Conservation (phyloP, 176 grass and related monocot species). For the Bothriochloa decipiens region DNA sequence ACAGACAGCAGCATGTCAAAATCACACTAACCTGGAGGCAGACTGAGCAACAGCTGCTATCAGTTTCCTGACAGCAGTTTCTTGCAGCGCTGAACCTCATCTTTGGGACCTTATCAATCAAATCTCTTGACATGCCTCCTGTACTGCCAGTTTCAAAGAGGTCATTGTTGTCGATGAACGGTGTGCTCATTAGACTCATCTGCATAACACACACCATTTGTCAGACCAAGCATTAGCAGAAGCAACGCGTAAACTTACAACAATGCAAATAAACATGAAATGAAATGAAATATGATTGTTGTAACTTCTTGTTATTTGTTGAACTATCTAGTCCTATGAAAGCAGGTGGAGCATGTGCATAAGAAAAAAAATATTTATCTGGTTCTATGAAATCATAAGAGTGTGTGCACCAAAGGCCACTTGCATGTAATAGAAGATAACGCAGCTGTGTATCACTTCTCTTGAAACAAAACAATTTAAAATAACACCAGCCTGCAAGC, state of each 20-base stretch:
- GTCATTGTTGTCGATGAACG: constrained; percentile 69
- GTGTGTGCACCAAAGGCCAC: not conserved
- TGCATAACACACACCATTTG: constrained; percentile 40
- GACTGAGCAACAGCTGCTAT: constrained; percentile 69
- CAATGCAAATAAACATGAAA: not conserved
- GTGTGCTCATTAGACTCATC: constrained; percentile 68
- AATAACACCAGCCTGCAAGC: not conserved
- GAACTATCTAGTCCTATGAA: constrained; percentile 27
- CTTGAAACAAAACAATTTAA: not conserved
- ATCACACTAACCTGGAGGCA: constrained; percentile 80
- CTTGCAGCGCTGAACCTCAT: constrained; percentile 45
- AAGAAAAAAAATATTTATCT: not conserved
- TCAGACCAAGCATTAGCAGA: constrained; percentile 31
- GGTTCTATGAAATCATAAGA: not conserved
- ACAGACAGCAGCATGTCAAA: not conserved
- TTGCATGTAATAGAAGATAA: constrained; percentile 19
- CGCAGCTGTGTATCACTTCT: constrained; percentile 13
- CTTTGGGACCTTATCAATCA: constrained; percentile 62
- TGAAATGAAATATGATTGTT: constrained; percentile 7
- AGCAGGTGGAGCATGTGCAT: constrained; percentile 18
- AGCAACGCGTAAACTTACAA: constrained; percentile 19
- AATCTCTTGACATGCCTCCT: constrained; percentile 56
- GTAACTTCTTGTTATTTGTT: not conserved
- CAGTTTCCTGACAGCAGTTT: constrained; percentile 45
- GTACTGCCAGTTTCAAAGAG: constrained; percentile 65